Evolutionary conservation across 441 rosid species (phyloP).

Genomic region (Erodium texanum): DNA sequence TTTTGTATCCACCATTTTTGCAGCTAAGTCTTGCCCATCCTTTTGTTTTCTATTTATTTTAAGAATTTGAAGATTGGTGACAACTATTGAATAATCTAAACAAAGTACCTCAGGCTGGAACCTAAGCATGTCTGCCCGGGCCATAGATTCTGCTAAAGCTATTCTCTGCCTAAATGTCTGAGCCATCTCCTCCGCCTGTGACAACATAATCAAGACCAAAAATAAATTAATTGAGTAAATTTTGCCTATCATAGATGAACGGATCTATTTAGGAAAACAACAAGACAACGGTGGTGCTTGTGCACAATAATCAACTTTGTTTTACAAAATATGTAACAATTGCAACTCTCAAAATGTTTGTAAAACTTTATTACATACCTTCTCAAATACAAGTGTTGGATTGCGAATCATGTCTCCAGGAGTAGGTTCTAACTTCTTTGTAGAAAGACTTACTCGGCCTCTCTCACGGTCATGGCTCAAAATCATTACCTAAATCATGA

Average conservation of each 20-base stretch:
- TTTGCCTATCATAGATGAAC: too few relatives aligned
- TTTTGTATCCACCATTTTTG: too few relatives aligned
- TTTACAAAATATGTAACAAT: too few relatives aligned
- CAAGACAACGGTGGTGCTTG: too few relatives aligned
- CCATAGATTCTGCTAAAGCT: conserved; percentile 99
- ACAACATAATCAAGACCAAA: too few relatives aligned
- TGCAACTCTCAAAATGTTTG: too few relatives aligned
- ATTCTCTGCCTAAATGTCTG: conserved; percentile 94
- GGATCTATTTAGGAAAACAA: too few relatives aligned
- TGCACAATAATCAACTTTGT: too few relatives aligned
- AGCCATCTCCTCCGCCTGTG: conserved; percentile 99
- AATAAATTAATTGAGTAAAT: too few relatives aligned
- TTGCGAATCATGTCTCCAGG: conserved; percentile 99
- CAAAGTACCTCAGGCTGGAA: conserved; percentile 82
- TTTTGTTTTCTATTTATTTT: background rate
- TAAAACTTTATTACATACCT: conserved; percentile 35
- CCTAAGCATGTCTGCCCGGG: conserved; percentile 95
- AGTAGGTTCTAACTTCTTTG: conserved; percentile 93
- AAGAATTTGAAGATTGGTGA: background rate
- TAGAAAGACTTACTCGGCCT: conserved; percentile 94
- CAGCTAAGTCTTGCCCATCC: too few relatives aligned
- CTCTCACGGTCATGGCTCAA: conserved; percentile 95
- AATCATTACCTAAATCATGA: conserved; percentile 65
- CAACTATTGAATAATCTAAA: too few relatives aligned
- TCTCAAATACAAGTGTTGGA: conserved; percentile 94